phyloP scores from a whole-genome alignment of 257 asterid species.

The Misopates orontium region DNA sequence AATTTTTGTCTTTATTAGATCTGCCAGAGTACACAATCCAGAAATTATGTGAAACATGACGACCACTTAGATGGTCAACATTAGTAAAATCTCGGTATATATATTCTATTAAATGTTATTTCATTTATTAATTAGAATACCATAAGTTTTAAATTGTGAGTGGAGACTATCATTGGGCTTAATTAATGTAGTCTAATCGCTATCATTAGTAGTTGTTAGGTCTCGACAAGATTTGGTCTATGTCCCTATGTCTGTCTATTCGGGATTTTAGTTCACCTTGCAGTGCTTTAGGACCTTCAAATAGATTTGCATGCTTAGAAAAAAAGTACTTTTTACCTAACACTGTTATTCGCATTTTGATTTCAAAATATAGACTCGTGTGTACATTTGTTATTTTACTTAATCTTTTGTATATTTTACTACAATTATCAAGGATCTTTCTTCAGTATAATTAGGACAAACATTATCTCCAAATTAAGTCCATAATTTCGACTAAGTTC shows the following conservation, averaged over 20 bases:
- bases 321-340: slow-evolving; percentile 22
- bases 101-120: no score
- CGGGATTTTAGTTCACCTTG: slow-evolving; percentile 18
- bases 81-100: no score
- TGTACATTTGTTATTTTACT: not conserved
- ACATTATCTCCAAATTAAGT: no score
- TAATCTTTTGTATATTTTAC: no score
- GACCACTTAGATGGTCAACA: no score
- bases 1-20: no score
- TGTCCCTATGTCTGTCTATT: slow-evolving; percentile 13
- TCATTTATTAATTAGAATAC: no score
- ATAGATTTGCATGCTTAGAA: slow-evolving; percentile 39
- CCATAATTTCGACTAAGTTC: no score
- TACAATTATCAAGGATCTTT: no score
- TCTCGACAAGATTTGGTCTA: slow-evolving; percentile 28
- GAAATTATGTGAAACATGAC: no score
- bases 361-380: not conserved
- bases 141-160: slow-evolving; percentile 18
- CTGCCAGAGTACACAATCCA: no score
- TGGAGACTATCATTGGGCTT: slow-evolving; percentile 39
- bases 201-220: slow-evolving; percentile 34
- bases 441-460: no score
- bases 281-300: slow-evolving; percentile 35
- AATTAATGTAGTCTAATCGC: slow-evolving; percentile 33
- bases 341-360: slow-evolving; percentile 7